Evolutionary conservation across 2,329 filamentous ascomycete genomes (phyloP).

Genomic region (Cercospora brassicicola): DNA sequence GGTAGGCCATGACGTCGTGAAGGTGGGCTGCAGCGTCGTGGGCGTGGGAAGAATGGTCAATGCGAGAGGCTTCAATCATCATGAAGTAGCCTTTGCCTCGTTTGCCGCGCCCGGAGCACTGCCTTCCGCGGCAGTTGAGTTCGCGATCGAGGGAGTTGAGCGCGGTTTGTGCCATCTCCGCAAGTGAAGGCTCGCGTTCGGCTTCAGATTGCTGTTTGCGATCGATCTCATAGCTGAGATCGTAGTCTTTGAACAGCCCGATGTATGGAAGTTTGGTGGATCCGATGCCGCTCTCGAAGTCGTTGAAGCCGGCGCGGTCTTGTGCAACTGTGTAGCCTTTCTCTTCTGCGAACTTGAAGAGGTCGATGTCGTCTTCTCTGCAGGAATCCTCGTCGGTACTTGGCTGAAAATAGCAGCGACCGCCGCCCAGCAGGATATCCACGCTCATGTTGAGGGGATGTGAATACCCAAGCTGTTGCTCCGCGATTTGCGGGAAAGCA

Average conservation of each 20-base stretch:
- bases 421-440: neutral
- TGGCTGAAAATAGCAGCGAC: neutral
- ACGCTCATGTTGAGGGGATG: neutral
- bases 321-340: neutral
- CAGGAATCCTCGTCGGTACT: neutral
- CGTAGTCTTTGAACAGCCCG: neutral
- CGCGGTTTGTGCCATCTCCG: neutral
- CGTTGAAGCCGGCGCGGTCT: neutral
- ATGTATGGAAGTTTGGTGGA: neutral
- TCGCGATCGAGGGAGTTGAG: neutral
- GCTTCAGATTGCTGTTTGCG: neutral
- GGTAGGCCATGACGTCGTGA: neutral
- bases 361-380: neutral
- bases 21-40: neutral
- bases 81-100: neutral
- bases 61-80: neutral
- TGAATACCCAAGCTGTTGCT: neutral
- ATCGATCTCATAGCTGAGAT: neutral
- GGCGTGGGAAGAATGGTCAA: neutral
- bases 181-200: neutral
- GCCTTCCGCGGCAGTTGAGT: neutral
- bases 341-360: neutral
- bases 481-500: neutral
- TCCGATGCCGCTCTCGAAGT: neutral
- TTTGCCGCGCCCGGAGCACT: neutral